Conservation (phyloP, 805 yeast species). For the Pichia deserticola region DNA sequence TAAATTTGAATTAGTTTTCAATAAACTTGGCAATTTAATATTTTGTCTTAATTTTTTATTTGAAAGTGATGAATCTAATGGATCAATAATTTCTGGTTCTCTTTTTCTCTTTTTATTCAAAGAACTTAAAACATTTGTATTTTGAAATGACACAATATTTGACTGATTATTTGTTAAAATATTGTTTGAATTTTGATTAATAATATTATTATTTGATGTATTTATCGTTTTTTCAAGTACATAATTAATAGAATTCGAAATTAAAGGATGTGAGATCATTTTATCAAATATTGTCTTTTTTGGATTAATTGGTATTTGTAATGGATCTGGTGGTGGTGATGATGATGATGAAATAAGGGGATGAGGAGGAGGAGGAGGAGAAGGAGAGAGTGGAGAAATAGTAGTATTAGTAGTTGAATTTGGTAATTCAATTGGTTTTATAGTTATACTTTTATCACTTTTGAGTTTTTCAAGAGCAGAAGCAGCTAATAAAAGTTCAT, state of each 20-base stretch:
- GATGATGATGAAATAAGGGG: not conserved
- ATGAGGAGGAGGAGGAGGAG: not conserved
- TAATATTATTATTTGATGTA: constrained; percentile 21
- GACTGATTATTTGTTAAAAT: too few relatives aligned
- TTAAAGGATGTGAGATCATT: constrained; percentile 31
- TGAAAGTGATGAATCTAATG: not conserved
- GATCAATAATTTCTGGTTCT: not conserved
- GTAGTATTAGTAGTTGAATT: too few relatives aligned
- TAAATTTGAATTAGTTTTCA: not conserved
- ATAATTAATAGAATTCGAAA: constrained; percentile 29
- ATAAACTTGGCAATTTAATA: not conserved
- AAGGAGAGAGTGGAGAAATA: not conserved
- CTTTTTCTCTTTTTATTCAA: not conserved
- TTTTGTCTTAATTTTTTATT: not conserved
- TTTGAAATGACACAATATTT: too few relatives aligned
- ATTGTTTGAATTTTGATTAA: not conserved
- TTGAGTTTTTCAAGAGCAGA: constrained; percentile 26
- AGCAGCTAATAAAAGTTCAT: constrained; percentile 22
- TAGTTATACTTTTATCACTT: constrained; percentile 2
- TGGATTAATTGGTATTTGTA: not conserved
- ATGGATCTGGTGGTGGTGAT: not conserved
- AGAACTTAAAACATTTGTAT: not conserved
- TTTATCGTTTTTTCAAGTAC: constrained; percentile 30
- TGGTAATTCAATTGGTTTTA: not conserved
- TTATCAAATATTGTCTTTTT: constrained; percentile 27